A percentile compares a stretch with the other conserved stretches of the same genome.
These are phyloP conservation scores for Cicer chorassanicum DNA, from an alignment of 306 rosid species.

Conservation along the genomic window DNA sequence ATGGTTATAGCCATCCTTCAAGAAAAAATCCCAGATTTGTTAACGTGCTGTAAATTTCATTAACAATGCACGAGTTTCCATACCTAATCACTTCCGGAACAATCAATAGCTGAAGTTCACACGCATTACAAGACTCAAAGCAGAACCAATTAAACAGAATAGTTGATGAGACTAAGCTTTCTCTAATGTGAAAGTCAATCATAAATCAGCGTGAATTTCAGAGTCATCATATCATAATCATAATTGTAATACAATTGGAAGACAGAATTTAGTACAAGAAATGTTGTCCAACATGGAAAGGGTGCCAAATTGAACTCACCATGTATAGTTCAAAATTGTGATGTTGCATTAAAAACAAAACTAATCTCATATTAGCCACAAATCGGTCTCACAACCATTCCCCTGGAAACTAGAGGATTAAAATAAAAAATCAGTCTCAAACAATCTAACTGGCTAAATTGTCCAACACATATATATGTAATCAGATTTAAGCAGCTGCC, in stretches of 20 bases:
- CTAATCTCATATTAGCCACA: neutral
- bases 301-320: neutral
- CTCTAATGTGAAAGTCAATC: neutral
- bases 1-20: too few relatives aligned
- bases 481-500: slow-evolving; percentile 47
- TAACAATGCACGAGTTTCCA: too few relatives aligned
- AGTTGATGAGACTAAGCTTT: neutral
- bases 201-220: neutral
- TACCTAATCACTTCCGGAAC: too few relatives aligned
- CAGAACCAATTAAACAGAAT: neutral
- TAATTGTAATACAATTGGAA: slow-evolving; percentile 8
- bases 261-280: neutral
- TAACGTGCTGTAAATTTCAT: too few relatives aligned
- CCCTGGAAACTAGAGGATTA: too few relatives aligned
- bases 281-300: neutral
- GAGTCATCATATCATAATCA: too few relatives aligned
- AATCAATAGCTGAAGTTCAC: neutral
- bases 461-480: neutral
- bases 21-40: too few relatives aligned
- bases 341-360: neutral
- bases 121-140: neutral
- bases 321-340: slow-evolving; percentile 17
- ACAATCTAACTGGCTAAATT: neutral
- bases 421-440: neutral
- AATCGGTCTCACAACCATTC: neutral